Base-by-base conservation (phyloP, 768 basidiomycete genomes). In the Boletus tomentosulus region DNA sequence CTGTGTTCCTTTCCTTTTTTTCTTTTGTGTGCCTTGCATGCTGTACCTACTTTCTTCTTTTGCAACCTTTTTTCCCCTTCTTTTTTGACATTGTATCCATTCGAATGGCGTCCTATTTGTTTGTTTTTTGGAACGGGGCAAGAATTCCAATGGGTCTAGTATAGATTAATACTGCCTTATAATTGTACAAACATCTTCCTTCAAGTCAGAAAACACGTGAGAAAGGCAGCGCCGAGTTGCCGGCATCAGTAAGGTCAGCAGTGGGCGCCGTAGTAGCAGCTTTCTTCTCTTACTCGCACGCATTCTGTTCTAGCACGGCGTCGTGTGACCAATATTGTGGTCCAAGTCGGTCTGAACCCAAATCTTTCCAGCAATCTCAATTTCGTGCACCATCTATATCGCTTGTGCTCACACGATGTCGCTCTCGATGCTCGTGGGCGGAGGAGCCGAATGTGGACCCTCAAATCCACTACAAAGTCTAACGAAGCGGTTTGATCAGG, bases 381-480 rank as follows among this genome's bases (percentile, higher is more conserved):
- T 45, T 38, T 11, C 24, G n/a, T 19, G 3, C 28, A 19, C 27
- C 28, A 34, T 30, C 44, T 13, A 6, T 41, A 19, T 42, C 38
- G 13, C 37, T 44, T 34, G 10, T 19, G 41, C 37, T 13, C 43
- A 51, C 31, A 27, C 31, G 8, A 92, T 93, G 91, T 85, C 90
- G 6, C 76, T 94, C 28, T 86, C 90, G 46, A 80, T 89, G 78
- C 85, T 95, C 19, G 78, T 85, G 22, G 82, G 79, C 44, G 67
- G 67, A 27, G 66, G 67, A 1, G 84, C 89, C 1, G 90, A 92
- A 42, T 96, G 92, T 59, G 93, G 93, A 1, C 92, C 93, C 6
- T 80, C 81, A 1, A 96, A 93, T 67, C 84, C 91, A 11, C 70
- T 96, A 16, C 89, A 91, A 63, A 81, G 78, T 15, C 80, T 96